Percentiles rank a stretch among this genome's conserved stretches.
phyloP scores from a whole-genome alignment of 208 protist genomes.

The Trypanosoma brucei region DNA sequence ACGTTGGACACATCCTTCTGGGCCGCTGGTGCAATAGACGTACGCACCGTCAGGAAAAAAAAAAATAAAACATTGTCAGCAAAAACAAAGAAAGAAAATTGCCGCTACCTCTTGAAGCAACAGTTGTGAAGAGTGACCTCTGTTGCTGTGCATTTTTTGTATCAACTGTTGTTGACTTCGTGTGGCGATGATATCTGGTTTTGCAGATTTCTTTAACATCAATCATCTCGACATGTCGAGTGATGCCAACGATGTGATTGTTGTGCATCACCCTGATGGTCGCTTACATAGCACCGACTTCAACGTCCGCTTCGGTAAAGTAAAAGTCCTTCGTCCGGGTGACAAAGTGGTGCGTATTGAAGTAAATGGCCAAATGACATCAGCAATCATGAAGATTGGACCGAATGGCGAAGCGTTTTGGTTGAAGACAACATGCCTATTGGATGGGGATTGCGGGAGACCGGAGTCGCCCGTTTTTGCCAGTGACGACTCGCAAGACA shows the following conservation, averaged over 20 bases:
- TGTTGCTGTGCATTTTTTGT: too few species aligned
- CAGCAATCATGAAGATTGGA: constrained; percentile 94
- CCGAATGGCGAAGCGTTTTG: constrained; percentile 93
- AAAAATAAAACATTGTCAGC: too few species aligned
- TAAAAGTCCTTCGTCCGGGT: constrained; percentile 82
- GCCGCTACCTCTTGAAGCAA: too few species aligned
- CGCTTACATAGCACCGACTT: constrained; percentile 92
- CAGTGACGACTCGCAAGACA: not conserved
- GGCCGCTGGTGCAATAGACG: too few species aligned
- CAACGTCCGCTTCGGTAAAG: constrained; percentile 96
- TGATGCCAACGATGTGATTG: constrained; percentile 96
- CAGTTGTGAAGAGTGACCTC: too few species aligned
- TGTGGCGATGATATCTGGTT: constrained; percentile 63
- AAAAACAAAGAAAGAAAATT: too few species aligned
- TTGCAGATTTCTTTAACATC: constrained; percentile 65
- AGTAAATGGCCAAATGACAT: constrained; percentile 90
- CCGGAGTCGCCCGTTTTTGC: constrained; percentile 32
- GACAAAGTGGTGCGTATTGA: constrained; percentile 93
- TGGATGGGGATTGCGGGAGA: constrained; percentile 4
- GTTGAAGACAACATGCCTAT: constrained; percentile 45
- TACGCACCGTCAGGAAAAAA: too few species aligned
- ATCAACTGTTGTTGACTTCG: too few species aligned
- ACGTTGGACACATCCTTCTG: too few species aligned
- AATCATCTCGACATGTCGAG: constrained; percentile 84
- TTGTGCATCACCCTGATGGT: constrained; percentile 94